Percentiles rank a stretch among this genome's conserved stretches.
phyloP scores from a whole-genome alignment of 2,329 filamentous ascomycete species.

The Allantophomopsis cytisporea region DNA sequence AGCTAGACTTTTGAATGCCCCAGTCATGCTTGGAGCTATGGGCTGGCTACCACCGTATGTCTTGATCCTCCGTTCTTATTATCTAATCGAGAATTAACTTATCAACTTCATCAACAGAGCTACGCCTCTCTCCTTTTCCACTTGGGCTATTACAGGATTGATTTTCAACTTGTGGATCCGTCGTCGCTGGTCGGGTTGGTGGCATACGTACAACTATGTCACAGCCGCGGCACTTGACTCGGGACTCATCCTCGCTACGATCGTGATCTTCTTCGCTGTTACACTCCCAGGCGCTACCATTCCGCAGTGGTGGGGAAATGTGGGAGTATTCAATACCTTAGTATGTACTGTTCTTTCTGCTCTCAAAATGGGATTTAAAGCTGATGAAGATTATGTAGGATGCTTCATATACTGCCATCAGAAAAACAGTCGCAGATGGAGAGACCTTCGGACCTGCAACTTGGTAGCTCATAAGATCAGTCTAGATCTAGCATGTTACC shows the following conservation, averaged over 20 bases:
- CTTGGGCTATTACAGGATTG: slow-evolving; percentile 60
- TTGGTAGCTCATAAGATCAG: slow-evolving; percentile 22
- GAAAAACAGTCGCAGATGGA: slow-evolving; percentile 34
- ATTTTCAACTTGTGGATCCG: slow-evolving; percentile 57
- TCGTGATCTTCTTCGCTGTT: slow-evolving; percentile 59
- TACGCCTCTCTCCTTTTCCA: slow-evolving; percentile 60
- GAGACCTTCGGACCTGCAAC: slow-evolving; percentile 45
- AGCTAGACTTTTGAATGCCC: slow-evolving; percentile 40
- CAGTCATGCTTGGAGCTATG: slow-evolving; percentile 26
- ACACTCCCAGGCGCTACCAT: slow-evolving; percentile 46
- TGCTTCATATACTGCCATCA: slow-evolving; percentile 31
- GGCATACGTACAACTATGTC: slow-evolving; percentile 57
- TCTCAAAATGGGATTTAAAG: too few species aligned
- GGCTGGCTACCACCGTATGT: slow-evolving; percentile 21
- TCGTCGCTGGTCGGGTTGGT: slow-evolving; percentile 51
- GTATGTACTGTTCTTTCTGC: slow-evolving; percentile 14
- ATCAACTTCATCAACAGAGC: slow-evolving; percentile 21
- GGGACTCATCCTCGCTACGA: slow-evolving; percentile 51
- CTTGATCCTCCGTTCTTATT: slow-evolving; percentile 20
- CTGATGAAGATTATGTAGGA: slow-evolving; percentile 2
- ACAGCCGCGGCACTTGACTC: slow-evolving; percentile 58
- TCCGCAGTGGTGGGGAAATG: slow-evolving; percentile 59
- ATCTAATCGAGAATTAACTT: neutral
- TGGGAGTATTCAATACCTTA: slow-evolving; percentile 42
- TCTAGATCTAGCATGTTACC: too few species aligned